Base-by-base conservation (phyloP, 192 early-diverging fungal genomes). In the Coemansia sp. region DNA sequence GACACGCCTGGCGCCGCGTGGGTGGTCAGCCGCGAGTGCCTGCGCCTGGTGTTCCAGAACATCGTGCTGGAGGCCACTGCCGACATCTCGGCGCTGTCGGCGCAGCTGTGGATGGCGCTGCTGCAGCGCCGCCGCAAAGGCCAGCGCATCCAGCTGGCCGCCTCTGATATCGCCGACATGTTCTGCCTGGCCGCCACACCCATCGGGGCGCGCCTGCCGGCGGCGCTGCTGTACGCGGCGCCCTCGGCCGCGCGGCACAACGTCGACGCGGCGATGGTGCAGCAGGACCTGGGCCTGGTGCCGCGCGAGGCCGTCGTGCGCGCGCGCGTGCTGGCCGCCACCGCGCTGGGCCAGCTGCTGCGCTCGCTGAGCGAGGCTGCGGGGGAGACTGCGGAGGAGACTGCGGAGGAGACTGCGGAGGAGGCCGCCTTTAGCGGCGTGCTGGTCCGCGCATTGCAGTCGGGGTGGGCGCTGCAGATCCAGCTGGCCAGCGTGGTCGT, bases 11-110 rank as follows among this genome's bases (percentile, higher is more conserved):
- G 89, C 92, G 9, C 77, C 25, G 82, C 92, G 61, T 89, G 85
- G 86, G 85, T 93, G 41, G 94, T 88, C 85, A 73, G 73, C 86
- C n/a, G n/a, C n/a, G n/a, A n/a, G 60, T 85, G 94, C 5, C 71
- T 96, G 41, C 86, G 91, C 6, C 85, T 96, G 32, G 80, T 94
- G 11, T 94, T 93, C 70, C 96, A 99, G 75, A 98, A 98, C 70
- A 75, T 98, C 54, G 74, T 99, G 40, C 85, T 99, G 1, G 98
- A 99, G 72, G 92, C 95, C 42, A 82, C 84, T 39, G 70, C 71
- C 6, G 80, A 74, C 12, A 67, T 83, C 14, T 59, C 62, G 9
- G 64, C 58, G 2, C 54, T 62, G 37, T 78, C 76, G 7, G 22
- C 41, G 11, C 64, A 74, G 20, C 85, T 96, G 14, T 97, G 95